phyloP scores from a whole-genome alignment of 768 basidiomycete species.

The Suillus tomentosus region DNA sequence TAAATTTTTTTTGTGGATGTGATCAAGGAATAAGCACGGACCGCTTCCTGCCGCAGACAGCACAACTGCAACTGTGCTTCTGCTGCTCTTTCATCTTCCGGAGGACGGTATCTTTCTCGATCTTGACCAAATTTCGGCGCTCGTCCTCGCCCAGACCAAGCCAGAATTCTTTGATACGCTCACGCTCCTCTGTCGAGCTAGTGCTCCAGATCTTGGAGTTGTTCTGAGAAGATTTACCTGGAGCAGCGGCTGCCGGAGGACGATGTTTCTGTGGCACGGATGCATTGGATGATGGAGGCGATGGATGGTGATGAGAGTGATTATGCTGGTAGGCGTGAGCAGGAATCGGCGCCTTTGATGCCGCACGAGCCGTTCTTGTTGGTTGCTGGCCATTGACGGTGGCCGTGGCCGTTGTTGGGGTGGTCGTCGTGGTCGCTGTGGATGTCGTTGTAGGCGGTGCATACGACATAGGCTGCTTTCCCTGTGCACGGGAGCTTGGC shows the following conservation, averaged over 20 bases:
- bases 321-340: slow-evolving; percentile 52
- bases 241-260: slow-evolving; percentile 30
- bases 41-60: slow-evolving; percentile 97
- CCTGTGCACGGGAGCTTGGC: slow-evolving; percentile 82
- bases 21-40: slow-evolving; percentile 46
- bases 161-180: slow-evolving; percentile 99
- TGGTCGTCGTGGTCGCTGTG: slow-evolving; percentile 22
- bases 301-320: slow-evolving; percentile 58
- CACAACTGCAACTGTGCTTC: slow-evolving; percentile 93
- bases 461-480: slow-evolving; percentile 92
- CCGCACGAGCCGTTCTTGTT: slow-evolving; percentile 46
- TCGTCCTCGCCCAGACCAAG: slow-evolving; percentile 90
- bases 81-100: slow-evolving; percentile 99
- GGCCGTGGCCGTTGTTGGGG: slow-evolving; percentile 37
- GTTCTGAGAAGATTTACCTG: slow-evolving; percentile 36
- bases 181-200: slow-evolving; percentile 88
- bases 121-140: slow-evolving; percentile 87
- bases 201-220: slow-evolving; percentile 94
- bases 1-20: slow-evolving; percentile 18
- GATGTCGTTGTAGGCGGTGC: slow-evolving; percentile 21
- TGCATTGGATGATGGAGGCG: slow-evolving; percentile 38
- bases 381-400: slow-evolving; percentile 35
- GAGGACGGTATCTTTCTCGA: slow-evolving; percentile 97
- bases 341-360: slow-evolving; percentile 60
- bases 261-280: slow-evolving; percentile 34